phyloP scores from a whole-genome alignment of 1,284 basidiomycete species.

The Tilletia indica region DNA sequence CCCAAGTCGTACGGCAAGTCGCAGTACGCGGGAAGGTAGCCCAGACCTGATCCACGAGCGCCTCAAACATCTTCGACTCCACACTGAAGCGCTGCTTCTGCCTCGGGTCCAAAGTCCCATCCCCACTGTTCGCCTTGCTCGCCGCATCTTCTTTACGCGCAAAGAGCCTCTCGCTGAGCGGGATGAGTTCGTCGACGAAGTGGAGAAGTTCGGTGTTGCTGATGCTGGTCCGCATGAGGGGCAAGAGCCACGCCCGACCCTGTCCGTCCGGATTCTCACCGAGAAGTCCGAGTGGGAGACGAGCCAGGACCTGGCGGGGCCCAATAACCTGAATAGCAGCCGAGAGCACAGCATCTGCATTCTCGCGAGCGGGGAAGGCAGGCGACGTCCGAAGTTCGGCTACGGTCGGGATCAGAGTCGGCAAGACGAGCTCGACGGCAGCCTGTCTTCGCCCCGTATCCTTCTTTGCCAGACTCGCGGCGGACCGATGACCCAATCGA shows the following conservation, averaged over 20 bases:
- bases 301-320: slow-evolving; percentile 72
- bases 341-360: slow-evolving; percentile 76
- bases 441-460: slow-evolving; percentile 25
- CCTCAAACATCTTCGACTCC: slow-evolving; percentile 91
- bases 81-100: slow-evolving; percentile 53
- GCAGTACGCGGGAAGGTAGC: slow-evolving; percentile 64
- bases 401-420: slow-evolving; percentile 72
- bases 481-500: slow-evolving; percentile 39
- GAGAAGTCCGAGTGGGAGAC: slow-evolving; percentile 77
- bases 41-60: slow-evolving; percentile 90
- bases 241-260: slow-evolving; percentile 83
- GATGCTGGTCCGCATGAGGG: slow-evolving; percentile 74
- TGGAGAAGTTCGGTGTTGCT: slow-evolving; percentile 79
- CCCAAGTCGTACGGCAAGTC: slow-evolving; percentile 80
- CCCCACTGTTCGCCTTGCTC: slow-evolving; percentile 31
- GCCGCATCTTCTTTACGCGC: slow-evolving; percentile 29
- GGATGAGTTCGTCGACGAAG: slow-evolving; percentile 86
- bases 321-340: slow-evolving; percentile 83
- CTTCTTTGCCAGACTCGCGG: slow-evolving; percentile 58
- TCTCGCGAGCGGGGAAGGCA: slow-evolving; percentile 86
- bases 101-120: slow-evolving; percentile 69
- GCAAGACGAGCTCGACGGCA: slow-evolving; percentile 68
- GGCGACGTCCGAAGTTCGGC: slow-evolving; percentile 74
- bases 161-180: slow-evolving; percentile 89
- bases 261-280: slow-evolving; percentile 58